Base-by-base conservation (phyloP, 176 grass and related monocot genomes). In the Eleusine indica region DNA sequence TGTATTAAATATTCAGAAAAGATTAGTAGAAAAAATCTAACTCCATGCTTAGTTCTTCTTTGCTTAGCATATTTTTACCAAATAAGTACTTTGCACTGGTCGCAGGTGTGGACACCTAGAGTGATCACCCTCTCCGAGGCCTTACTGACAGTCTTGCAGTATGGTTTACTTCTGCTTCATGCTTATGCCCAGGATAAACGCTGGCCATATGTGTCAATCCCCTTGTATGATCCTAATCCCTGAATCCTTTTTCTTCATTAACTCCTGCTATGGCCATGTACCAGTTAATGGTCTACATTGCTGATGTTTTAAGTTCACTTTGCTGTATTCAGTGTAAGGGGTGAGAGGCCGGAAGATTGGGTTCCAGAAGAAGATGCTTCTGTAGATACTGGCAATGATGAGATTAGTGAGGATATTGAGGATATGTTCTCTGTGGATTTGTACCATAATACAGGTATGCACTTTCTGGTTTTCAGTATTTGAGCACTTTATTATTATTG, bases 301-400 rank as follows among this genome's bases (percentile, higher is more conserved):
- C 70, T 83, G 35, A 88, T 72, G 37, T 54, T 77, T 47, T 47
- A 37, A 3, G 30, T 78, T 73, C 81, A 65, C 78, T 87, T 28
- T 90, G 21, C 40, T 75, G 44, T n/a, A 75, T 88, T 85, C 78
- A 94, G 95, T 28, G 12, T 21, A 77, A 89, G 86, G 87, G 62
- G 82, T 65, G 87, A 93, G n/a, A 94, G 92, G 64, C 95, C 95
- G 83, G 92, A 94, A 86, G 95, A 97, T 58, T 97, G 92, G 95
- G 92, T 93, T 85, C 95, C 95, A 53, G 47, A 76, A 77, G 84
- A 80, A 72, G 69, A 78, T 54, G 52, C 17, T 21, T 57, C 18
- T 18, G 3, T 17, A 17, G 14, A 47, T 47, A 12, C 9, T 47
- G 44, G 11, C 44, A 47, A 11, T 57, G 70, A 87, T 83, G 81